Evolutionary conservation across 306 rosid genomes (phyloP).

Genomic region (Ammopiptanthus mongolicus): DNA sequence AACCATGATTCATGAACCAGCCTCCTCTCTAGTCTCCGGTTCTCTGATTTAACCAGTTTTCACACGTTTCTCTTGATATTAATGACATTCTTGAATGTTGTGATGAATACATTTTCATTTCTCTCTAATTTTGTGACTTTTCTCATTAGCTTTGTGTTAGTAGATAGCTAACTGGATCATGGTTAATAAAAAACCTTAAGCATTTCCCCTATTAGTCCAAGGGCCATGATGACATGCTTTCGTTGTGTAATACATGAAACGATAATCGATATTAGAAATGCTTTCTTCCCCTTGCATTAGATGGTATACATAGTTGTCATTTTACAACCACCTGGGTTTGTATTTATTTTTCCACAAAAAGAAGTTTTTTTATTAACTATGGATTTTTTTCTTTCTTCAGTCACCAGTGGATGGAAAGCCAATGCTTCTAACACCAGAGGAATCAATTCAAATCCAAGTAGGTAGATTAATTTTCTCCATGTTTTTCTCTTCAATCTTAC

Average conservation of each 20-base stretch:
- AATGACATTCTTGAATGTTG: not conserved
- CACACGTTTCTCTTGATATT: not conserved
- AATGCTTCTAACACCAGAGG: conserved; percentile 97
- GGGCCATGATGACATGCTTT: not conserved
- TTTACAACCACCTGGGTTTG: not conserved
- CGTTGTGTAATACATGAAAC: not conserved
- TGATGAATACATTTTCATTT: not conserved
- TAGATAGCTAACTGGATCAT: not conserved
- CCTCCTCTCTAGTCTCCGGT: not conserved
- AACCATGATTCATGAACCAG: not conserved
- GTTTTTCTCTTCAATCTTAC: not conserved
- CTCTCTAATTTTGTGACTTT: not conserved
- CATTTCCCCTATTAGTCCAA: not conserved
- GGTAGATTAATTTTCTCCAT: conserved; percentile 11
- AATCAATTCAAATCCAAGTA: conserved; percentile 93
- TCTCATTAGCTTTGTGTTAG: not conserved
- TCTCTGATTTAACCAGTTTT: not conserved
- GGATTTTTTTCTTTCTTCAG: conserved; percentile 40
- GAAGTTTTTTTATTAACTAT: not conserved
- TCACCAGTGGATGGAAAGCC: conserved; percentile 98
- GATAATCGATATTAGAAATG: not conserved
- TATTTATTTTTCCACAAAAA: not conserved
- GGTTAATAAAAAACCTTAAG: not conserved
- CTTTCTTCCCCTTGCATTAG: not conserved
- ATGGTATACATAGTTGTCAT: not conserved